Percentiles rank a stretch among this genome's conserved stretches.
These are phyloP conservation scores for Brassica incana DNA, from an alignment of 345 rosid species.

Conservation along the genomic window DNA sequence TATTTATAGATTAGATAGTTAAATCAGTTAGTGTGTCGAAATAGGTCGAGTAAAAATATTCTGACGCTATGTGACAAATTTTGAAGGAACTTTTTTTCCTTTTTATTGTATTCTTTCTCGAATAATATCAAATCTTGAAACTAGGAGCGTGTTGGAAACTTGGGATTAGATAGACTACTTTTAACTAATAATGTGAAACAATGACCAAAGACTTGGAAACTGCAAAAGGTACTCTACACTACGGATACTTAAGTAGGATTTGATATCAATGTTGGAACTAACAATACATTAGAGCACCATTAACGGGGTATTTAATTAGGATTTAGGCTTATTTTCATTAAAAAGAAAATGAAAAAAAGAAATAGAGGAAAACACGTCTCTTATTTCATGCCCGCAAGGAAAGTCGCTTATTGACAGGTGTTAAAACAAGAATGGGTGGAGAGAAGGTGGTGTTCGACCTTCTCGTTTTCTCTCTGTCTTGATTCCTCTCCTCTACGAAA, in stretches of 20 bases:
- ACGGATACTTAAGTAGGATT: constrained; percentile 27
- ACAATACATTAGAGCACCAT: constrained; percentile 5
- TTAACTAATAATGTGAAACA: constrained; percentile 31
- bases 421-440: no score
- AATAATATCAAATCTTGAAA: constrained; percentile 38
- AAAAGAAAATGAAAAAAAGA: no score
- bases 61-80: constrained; percentile 23
- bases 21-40: not conserved
- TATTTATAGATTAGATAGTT: no score
- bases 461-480: no score
- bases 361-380: no score
- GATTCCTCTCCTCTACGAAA: no score
- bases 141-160: constrained; percentile 27
- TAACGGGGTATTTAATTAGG: no score
- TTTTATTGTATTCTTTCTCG: constrained; percentile 19
- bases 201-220: constrained; percentile 39
- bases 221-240: constrained; percentile 14
- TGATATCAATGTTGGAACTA: constrained; percentile 41
- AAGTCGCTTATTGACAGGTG: no score
- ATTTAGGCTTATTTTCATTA: no score
- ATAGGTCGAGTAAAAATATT: constrained; percentile 8
- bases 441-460: no score
- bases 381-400: no score
- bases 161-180: constrained; percentile 33
- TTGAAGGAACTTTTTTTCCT: not conserved